phyloP scores from a whole-genome alignment of 352 stramenopile genomes.

The Globisporangium orthogonon region DNA sequence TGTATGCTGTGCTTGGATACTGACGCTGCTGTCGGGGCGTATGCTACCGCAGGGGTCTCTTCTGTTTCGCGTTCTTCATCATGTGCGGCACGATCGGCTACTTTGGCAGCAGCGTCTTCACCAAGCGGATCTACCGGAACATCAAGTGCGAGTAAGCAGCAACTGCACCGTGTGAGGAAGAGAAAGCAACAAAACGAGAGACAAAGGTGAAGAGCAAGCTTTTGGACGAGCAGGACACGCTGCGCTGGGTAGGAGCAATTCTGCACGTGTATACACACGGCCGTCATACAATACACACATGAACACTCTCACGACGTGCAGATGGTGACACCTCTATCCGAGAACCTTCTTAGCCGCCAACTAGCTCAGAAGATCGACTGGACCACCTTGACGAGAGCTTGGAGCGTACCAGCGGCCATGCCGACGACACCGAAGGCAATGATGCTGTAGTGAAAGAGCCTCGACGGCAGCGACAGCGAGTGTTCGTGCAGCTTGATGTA shows the following conservation, averaged over 20 bases:
- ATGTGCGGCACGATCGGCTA: constrained; percentile 92
- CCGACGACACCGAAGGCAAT: constrained; percentile 45
- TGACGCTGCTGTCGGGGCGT: background rate
- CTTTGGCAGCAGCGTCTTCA: constrained; percentile 90
- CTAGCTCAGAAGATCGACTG: constrained; percentile 15
- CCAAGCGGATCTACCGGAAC: constrained; percentile 93
- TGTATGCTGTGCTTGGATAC: background rate
- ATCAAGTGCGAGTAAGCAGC: constrained; percentile 91
- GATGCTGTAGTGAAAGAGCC: constrained; percentile 39
- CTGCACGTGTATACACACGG: background rate
- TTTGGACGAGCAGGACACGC: background rate
- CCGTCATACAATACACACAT: background rate
- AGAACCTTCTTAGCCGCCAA: background rate
- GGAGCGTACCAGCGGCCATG: constrained; percentile 59
- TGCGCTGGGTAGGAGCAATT: no score
- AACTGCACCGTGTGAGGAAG: no score
- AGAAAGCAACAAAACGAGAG: background rate
- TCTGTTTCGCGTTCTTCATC: constrained; percentile 91
- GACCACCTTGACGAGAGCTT: constrained; percentile 48
- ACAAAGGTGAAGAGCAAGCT: background rate
- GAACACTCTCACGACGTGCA: no score
- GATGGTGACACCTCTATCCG: background rate
- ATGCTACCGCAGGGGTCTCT: constrained; percentile 57
- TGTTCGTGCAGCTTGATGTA: constrained; percentile 41
- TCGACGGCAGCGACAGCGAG: constrained; percentile 30